Evolutionary conservation across 2,329 filamentous ascomycete species (phyloP).

Genomic region (Paramyrothecium sp.): DNA sequence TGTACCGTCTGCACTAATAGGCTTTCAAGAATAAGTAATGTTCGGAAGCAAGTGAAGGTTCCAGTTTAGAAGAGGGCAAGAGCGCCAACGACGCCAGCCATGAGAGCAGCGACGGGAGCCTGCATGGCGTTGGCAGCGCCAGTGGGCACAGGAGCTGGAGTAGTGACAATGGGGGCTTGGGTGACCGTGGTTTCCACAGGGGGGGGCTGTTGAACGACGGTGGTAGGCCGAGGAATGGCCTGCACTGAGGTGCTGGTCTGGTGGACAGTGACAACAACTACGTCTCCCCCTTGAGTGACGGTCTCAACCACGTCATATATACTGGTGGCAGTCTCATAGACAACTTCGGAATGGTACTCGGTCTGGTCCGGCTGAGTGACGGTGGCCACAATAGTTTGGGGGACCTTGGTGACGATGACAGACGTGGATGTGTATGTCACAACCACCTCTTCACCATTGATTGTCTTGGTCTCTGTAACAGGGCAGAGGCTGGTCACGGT

Average conservation of each 20-base stretch:
- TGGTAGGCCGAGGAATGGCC: slow-evolving; percentile 17
- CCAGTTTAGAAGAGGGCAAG: slow-evolving; percentile 31
- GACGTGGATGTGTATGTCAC: slow-evolving; percentile 23
- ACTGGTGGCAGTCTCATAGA: slow-evolving; percentile 40
- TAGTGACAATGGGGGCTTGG: slow-evolving; percentile 9
- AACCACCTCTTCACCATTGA: slow-evolving; percentile 19
- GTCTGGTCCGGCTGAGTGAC: slow-evolving; percentile 36
- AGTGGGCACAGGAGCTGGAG: slow-evolving; percentile 22
- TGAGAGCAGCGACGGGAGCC: slow-evolving; percentile 30
- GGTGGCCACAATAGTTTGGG: slow-evolving; percentile 30
- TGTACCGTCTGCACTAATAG: too few species aligned
- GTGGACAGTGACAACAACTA: slow-evolving; percentile 23
- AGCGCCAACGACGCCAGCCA: slow-evolving; percentile 36
- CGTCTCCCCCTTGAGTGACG: slow-evolving; percentile 21
- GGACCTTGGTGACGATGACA: slow-evolving; percentile 23
- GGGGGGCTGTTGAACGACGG: slow-evolving; percentile 13
- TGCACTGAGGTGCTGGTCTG: slow-evolving; percentile 24
- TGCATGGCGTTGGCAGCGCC: slow-evolving; percentile 28
- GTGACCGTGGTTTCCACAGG: slow-evolving; percentile 16
- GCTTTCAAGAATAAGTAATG: too few species aligned
- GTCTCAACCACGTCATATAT: slow-evolving; percentile 40
- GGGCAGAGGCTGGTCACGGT: slow-evolving; percentile 44
- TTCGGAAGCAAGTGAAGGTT: not conserved
- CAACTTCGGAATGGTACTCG: slow-evolving; percentile 28
- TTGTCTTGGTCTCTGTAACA: slow-evolving; percentile 35